These are phyloP conservation scores for Aspergillus calidoustus DNA, from an alignment of 2,329 filamentous ascomycete species.

Conservation along the genomic window DNA sequence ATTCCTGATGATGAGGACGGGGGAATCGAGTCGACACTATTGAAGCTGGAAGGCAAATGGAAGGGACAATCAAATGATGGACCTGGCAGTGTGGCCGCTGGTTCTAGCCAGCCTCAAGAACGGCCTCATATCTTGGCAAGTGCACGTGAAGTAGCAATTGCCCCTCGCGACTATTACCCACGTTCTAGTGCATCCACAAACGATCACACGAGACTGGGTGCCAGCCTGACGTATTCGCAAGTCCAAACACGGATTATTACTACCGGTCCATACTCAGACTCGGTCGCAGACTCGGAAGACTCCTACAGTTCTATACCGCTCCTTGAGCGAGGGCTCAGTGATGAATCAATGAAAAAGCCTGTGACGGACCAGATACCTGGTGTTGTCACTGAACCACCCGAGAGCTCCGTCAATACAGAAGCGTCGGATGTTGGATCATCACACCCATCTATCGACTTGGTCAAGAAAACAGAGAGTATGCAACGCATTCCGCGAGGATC, in stretches of 20 bases:
- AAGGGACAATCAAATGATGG: constrained; percentile 15
- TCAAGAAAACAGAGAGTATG: constrained; percentile 57
- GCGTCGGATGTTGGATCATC: constrained; percentile 44
- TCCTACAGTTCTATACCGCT: constrained; percentile 80
- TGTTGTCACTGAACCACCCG: constrained; percentile 26
- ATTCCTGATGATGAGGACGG: constrained; percentile 89
- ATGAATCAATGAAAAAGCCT: constrained; percentile 57
- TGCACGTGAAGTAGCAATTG: constrained; percentile 11
- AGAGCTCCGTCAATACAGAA: constrained; percentile 32
- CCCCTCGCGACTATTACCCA: background rate
- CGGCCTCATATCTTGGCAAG: background rate
- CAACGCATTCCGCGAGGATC: constrained; percentile 51
- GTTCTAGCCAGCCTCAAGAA: constrained; percentile 3
- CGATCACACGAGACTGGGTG: constrained; percentile 31
- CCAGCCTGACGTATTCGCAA: constrained; percentile 33
- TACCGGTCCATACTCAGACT: constrained; percentile 45
- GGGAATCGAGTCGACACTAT: constrained; percentile 86
- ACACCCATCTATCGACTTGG: constrained; percentile 55
- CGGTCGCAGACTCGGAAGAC: constrained; percentile 65
- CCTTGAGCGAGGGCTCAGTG: constrained; percentile 66
- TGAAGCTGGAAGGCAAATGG: constrained; percentile 90
- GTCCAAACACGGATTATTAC: constrained; percentile 33
- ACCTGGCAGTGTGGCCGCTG: background rate
- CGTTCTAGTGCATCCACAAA: constrained; percentile 24
- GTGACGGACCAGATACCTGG: constrained; percentile 29